These are phyloP conservation scores for Annona squamosa DNA, from an alignment of 164 flowering plant species.

Conservation along the genomic window DNA sequence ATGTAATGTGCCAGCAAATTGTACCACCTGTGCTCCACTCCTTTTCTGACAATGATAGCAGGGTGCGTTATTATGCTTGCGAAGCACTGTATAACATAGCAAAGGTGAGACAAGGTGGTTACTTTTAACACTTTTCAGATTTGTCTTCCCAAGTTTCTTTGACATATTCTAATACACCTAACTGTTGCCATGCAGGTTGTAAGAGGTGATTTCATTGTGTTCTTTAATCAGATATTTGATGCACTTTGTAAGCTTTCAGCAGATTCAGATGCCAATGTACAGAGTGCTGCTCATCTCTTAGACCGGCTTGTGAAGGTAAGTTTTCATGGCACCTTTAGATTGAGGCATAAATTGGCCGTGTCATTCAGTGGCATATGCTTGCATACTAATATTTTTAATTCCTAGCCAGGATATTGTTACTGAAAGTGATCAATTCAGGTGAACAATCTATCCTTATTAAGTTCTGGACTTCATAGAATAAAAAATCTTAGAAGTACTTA, in stretches of 20 bases:
- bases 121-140: neutral
- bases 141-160: neutral
- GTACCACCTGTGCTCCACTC: constrained; percentile 90
- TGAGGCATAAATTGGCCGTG: neutral
- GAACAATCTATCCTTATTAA: constrained; percentile 7
- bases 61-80: constrained; percentile 99
- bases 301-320: constrained; percentile 93
- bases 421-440: constrained; percentile 99
- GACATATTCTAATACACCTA: neutral
- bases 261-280: constrained; percentile 95
- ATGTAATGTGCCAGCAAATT: constrained; percentile 56
- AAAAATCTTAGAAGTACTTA: neutral
- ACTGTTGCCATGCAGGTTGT: constrained; percentile 61
- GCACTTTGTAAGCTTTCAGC: constrained; percentile 94
- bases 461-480: constrained; percentile 5
- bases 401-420: constrained; percentile 91
- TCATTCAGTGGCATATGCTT: neutral
- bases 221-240: constrained; percentile 95
- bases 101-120: constrained; percentile 47
- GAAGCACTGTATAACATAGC: constrained; percentile 98
- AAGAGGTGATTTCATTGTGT: constrained; percentile 90
- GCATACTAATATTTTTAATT: constrained; percentile 1
- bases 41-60: constrained; percentile 89
- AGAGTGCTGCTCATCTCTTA: constrained; percentile 98
- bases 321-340: neutral